Evolutionary conservation across 495 filamentous ascomycete species (phyloP).

Genomic region (Penicillium tannophilum): DNA sequence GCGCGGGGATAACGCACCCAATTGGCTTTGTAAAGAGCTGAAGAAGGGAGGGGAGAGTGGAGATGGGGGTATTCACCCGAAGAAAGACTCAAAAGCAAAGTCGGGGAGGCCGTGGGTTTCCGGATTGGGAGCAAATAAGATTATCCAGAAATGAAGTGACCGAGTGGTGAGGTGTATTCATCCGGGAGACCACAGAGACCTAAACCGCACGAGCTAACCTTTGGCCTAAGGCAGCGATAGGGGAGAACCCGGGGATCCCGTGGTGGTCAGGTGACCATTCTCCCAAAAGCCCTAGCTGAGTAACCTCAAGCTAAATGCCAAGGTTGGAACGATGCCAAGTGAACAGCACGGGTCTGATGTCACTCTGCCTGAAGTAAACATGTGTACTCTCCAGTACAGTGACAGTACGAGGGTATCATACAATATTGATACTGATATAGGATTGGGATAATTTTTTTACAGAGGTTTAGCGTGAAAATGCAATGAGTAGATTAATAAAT

Average conservation of each 20-base stretch:
- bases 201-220: slow-evolving; percentile 22
- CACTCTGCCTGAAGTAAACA: slow-evolving; percentile 35
- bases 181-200: slow-evolving; percentile 37
- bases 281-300: background rate
- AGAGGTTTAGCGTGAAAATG: background rate
- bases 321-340: background rate
- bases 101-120: slow-evolving; percentile 36
- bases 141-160: slow-evolving; percentile 42
- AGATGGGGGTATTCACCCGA: slow-evolving; percentile 42
- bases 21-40: slow-evolving; percentile 36
- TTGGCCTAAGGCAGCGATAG: slow-evolving; percentile 31
- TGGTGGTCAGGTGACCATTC: slow-evolving; percentile 15
- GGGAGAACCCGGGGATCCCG: slow-evolving; percentile 14
- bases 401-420: slow-evolving; percentile 8
- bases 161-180: slow-evolving; percentile 43
- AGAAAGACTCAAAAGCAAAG: slow-evolving; percentile 36
- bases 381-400: slow-evolving; percentile 27
- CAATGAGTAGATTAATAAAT: too few species aligned
- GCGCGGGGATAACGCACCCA: slow-evolving; percentile 31
- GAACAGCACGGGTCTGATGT: slow-evolving; percentile 34
- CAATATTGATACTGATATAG: background rate
- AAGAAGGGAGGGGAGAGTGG: slow-evolving; percentile 32
- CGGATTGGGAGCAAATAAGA: slow-evolving; percentile 39
- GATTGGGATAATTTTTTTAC: background rate
- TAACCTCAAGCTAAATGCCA: background rate